Conservation (phyloP, 768 basidiomycete genomes). For the Rhizopogon sp. region DNA sequence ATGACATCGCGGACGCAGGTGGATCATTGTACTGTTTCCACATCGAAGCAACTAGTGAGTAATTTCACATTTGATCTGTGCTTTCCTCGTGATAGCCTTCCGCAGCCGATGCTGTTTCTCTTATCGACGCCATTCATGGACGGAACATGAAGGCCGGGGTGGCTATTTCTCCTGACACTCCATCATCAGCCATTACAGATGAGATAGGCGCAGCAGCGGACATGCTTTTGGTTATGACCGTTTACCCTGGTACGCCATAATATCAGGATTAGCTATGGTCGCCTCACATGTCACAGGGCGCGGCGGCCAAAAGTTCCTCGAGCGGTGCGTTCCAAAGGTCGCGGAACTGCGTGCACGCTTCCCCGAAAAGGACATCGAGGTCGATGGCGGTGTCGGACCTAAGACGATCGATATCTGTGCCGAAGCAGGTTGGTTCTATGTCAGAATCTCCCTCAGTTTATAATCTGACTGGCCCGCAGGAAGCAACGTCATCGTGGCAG, state of each 20-base stretch:
- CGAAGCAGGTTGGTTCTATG: slow-evolving; percentile 59
- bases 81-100: slow-evolving; percentile 10
- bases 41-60: slow-evolving; percentile 84
- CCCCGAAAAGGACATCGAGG: slow-evolving; percentile 94
- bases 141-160: slow-evolving; percentile 91
- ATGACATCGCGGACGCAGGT: slow-evolving; percentile 93
- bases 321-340: slow-evolving; percentile 90
- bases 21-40: slow-evolving; percentile 97
- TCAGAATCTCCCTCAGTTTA: not conserved
- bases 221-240: slow-evolving; percentile 98
- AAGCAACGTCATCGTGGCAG: slow-evolving; percentile 97
- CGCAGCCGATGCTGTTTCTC: slow-evolving; percentile 62
- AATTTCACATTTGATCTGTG: not conserved
- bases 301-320: slow-evolving; percentile 96
- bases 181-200: slow-evolving; percentile 82
- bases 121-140: slow-evolving; percentile 79
- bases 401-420: slow-evolving; percentile 87
- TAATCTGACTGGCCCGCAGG: slow-evolving; percentile 40
- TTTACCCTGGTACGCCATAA: slow-evolving; percentile 70
- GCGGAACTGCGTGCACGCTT: slow-evolving; percentile 85
- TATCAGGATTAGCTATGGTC: not conserved
- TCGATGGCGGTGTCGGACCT: slow-evolving; percentile 96
- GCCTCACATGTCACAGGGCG: slow-evolving; percentile 44
- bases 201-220: slow-evolving; percentile 79
- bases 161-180: slow-evolving; percentile 95